Evolutionary conservation across 768 basidiomycete species (phyloP).

Genomic region (Boletus sp.): DNA sequence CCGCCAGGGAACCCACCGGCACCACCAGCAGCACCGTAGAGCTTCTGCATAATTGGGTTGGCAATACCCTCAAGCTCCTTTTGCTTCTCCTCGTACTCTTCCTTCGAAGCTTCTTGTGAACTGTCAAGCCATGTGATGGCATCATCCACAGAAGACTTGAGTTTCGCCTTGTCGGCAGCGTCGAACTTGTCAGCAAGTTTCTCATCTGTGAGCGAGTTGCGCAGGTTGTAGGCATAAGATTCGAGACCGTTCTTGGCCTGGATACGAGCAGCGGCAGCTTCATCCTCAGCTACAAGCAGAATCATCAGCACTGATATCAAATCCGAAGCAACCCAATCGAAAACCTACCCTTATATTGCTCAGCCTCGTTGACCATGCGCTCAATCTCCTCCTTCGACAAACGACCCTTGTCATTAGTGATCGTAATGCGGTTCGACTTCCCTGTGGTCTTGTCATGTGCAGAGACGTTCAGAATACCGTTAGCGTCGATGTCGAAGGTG

Average conservation of each 20-base stretch:
- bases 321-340: background rate
- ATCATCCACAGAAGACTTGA: slow-evolving; percentile 79
- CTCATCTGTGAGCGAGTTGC: slow-evolving; percentile 83
- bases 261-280: slow-evolving; percentile 81
- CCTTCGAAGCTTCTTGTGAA: slow-evolving; percentile 88
- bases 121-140: slow-evolving; percentile 82
- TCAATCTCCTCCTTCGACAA: slow-evolving; percentile 98
- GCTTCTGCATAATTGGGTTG: slow-evolving; percentile 69
- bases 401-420: slow-evolving; percentile 96
- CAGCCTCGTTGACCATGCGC: slow-evolving; percentile 94
- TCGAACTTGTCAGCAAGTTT: slow-evolving; percentile 89
- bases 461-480: slow-evolving; percentile 94
- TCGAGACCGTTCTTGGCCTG: slow-evolving; percentile 89
- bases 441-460: slow-evolving; percentile 96
- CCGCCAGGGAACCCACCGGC: slow-evolving; percentile 58
- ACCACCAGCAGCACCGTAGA: slow-evolving; percentile 58
- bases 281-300: slow-evolving; percentile 65
- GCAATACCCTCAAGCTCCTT: slow-evolving; percentile 89
- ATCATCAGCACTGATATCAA: slow-evolving; percentile 10
- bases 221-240: slow-evolving; percentile 93
- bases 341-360: slow-evolving; percentile 78
- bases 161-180: slow-evolving; percentile 77
- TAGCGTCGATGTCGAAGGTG: slow-evolving; percentile 97
- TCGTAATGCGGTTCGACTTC: slow-evolving; percentile 91
- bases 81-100: slow-evolving; percentile 90